Evolutionary conservation across 2,329 filamentous ascomycete genomes (phyloP).

Genomic region (Ampelomyces quisqualis): DNA sequence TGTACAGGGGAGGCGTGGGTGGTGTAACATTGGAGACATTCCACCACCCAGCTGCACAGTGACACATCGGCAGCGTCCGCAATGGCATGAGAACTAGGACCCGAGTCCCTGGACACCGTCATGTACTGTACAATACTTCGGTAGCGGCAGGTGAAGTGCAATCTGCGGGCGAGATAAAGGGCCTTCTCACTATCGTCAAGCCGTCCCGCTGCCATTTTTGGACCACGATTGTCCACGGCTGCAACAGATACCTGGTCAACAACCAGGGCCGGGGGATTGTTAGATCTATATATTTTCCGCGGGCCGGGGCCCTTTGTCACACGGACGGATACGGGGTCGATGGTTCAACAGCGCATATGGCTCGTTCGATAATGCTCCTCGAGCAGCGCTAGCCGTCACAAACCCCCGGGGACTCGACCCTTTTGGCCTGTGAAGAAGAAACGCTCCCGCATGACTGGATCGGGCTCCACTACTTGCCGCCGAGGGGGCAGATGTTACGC

Average conservation of each 20-base stretch:
- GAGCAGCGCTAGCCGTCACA: constrained; percentile 2
- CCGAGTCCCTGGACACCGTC: constrained; percentile 25
- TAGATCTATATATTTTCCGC: constrained; percentile 30
- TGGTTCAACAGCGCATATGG: neutral
- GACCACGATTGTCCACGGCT: constrained; percentile 30
- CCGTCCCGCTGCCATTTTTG: constrained; percentile 40
- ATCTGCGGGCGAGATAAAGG: constrained; percentile 33
- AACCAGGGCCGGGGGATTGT: constrained; percentile 21
- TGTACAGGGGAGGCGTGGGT: constrained; percentile 4
- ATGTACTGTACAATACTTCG: constrained; percentile 22
- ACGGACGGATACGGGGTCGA: constrained; percentile 19
- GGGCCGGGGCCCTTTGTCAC: constrained; percentile 17
- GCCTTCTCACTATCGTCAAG: constrained; percentile 40
- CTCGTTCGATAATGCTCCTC: neutral
- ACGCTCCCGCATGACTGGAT: constrained; percentile 28
- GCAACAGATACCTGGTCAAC: constrained; percentile 30
- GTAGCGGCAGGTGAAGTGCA: constrained; percentile 37
- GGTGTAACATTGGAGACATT: constrained; percentile 6
- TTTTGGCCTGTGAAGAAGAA: constrained; percentile 18
- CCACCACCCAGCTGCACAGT: constrained; percentile 6
- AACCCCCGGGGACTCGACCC: constrained; percentile 11
- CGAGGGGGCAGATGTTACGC: constrained; percentile 11
- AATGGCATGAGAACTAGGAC: constrained; percentile 14
- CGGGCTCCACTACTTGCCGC: constrained; percentile 20
- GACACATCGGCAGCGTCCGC: constrained; percentile 24